These are phyloP conservation scores for Clavispora fructus DNA, from an alignment of 805 yeast genomes.

Conservation along the genomic window DNA sequence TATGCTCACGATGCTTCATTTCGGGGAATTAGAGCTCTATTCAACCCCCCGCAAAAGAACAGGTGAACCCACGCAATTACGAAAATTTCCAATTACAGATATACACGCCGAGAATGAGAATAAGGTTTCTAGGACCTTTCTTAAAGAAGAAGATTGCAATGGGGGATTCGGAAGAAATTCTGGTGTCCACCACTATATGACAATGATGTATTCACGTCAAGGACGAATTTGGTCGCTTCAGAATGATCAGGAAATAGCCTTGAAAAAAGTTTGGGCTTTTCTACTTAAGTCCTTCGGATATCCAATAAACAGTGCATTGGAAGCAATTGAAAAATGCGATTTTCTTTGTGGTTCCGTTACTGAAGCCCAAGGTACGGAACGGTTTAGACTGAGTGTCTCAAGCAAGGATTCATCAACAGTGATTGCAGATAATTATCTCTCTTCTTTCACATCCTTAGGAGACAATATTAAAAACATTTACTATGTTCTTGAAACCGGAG, in stretches of 20 bases:
- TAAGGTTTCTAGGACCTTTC: no score
- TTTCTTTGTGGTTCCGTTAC: not conserved
- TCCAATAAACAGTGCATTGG: constrained; percentile 1
- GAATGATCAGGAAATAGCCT: constrained; percentile 7
- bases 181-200: no score
- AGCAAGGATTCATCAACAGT: not conserved
- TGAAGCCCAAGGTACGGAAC: not conserved
- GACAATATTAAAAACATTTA: constrained; percentile 4
- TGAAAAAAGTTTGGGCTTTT: constrained; percentile 11
- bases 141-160: not conserved
- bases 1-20: no score
- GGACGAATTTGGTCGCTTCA: constrained; percentile 7
- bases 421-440: not conserved
- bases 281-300: constrained; percentile 11
- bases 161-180: not conserved
- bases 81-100: no score
- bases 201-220: not conserved
- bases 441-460: not conserved
- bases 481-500: constrained; percentile 6
- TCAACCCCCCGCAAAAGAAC: no score
- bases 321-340: not conserved
- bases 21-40: no score
- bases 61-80: no score
- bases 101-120: no score
- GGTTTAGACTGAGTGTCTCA: not conserved